These are phyloP conservation scores for Pyronema domesticum DNA, from an alignment of 495 filamentous ascomycete species.

Conservation along the genomic window DNA sequence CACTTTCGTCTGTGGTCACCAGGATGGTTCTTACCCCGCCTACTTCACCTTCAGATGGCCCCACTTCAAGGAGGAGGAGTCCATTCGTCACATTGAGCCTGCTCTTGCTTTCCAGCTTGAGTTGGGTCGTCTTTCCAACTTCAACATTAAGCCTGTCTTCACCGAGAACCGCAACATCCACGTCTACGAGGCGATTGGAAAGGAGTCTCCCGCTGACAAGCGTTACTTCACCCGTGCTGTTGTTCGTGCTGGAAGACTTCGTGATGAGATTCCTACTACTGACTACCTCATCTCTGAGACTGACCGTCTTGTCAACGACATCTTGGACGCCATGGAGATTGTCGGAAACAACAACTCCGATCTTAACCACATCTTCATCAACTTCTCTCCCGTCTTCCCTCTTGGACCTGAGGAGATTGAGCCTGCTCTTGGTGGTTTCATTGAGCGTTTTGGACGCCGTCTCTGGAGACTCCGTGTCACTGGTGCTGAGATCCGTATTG, in stretches of 20 bases:
- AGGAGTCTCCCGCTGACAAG: constrained; percentile 85
- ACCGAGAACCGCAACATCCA: constrained; percentile 98
- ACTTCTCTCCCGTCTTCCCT: constrained; percentile 92
- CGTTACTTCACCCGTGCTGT: constrained; percentile 94
- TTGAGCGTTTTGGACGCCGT: constrained; percentile 88
- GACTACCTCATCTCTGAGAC: constrained; percentile 97
- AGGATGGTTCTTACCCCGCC: constrained; percentile 83
- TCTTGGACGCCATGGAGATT: constrained; percentile 91
- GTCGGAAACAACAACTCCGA: constrained; percentile 98
- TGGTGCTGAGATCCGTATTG: constrained; percentile 92
- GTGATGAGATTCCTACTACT: constrained; percentile 90
- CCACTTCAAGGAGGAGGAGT: constrained; percentile 70
- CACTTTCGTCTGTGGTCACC: constrained; percentile 91
- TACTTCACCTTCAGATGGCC: constrained; percentile 98
- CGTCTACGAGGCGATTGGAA: constrained; percentile 91
- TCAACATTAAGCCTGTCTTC: constrained; percentile 93
- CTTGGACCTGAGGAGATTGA: constrained; percentile 80
- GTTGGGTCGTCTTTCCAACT: constrained; percentile 80
- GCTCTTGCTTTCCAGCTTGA: constrained; percentile 97
- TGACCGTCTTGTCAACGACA: constrained; percentile 90
- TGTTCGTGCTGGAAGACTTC: constrained; percentile 76
- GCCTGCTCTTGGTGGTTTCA: constrained; percentile 81
- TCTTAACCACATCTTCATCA: constrained; percentile 99
- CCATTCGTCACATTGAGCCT: constrained; percentile 92
- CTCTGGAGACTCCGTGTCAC: constrained; percentile 94